Base-by-base conservation (phyloP, 192 early-diverging fungal species). In the Paraglomus brasilianum region DNA sequence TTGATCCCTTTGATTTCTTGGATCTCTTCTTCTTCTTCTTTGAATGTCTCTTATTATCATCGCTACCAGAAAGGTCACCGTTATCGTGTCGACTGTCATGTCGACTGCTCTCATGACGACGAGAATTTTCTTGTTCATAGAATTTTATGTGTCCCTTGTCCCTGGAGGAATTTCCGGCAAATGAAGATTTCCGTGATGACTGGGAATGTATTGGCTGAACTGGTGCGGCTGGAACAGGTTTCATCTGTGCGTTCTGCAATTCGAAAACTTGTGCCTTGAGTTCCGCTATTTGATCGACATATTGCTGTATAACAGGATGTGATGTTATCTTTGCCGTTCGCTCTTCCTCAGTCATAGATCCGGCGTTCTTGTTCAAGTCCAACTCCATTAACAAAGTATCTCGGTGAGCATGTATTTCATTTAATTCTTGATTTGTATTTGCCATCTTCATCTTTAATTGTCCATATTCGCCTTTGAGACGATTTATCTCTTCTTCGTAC, bases 371-470 rank as follows among this genome's bases (percentile, higher is more conserved):
- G 15, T 79, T 66, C 7, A 73, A 61, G 52, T 78, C 78, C 21
- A 74, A 72, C 50, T 85, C 82, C 36, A 85, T 78, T 36, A 83
- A 53, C 6, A 85, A 62, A 4, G 82, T 81, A 45, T 87, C 82
- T 38, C 82, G 76, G 67, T 87, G 84, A 14, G 76, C 79, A 5
- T 74, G 69, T 5, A 78, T 77, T 53, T 77, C 68, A 8, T 77
- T 65, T 2, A 85, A 58, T 30, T 85, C 75, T 2, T 63, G 59
- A 40, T 72, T 74, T 21, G 72, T 76, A 45, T 74, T 75, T 24
- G 79, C 61, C 6, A 85, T 53, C 39, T 82, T 81, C 47, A 81
- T 78, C 47, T 83, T 82, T 30, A 83, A 69, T 7, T 81, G 73
- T 4, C 69, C 52, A 5, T 78, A 75, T 69, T 84, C 79, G 51